Evolutionary conservation across 169 alveolate genomes (phyloP).

Genomic region (Cryptosporidium sp.): DNA sequence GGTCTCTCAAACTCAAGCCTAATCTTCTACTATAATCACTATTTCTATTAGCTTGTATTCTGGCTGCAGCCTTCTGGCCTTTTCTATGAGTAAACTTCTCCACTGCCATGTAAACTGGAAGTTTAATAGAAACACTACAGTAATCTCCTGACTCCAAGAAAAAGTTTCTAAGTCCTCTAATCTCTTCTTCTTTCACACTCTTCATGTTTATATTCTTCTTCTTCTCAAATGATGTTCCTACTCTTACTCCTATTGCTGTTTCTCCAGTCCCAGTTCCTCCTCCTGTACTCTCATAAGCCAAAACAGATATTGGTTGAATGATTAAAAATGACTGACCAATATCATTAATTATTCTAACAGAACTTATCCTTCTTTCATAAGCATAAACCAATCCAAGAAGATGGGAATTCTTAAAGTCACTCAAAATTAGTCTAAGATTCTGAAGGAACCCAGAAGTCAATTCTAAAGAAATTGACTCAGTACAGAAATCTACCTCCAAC

Average conservation of each 20-base stretch:
- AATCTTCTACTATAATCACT: slow-evolving; percentile 21
- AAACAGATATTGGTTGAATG: slow-evolving; percentile 40
- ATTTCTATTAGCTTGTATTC: slow-evolving; percentile 55
- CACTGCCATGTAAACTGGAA: slow-evolving; percentile 71
- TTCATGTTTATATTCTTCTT: background rate
- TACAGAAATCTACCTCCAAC: slow-evolving; percentile 22
- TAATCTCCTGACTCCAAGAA: slow-evolving; percentile 38
- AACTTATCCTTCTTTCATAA: slow-evolving; percentile 37
- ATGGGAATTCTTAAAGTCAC: slow-evolving; percentile 34
- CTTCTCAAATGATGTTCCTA: too few relatives aligned
- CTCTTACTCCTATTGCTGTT: background rate
- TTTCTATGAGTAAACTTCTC: slow-evolving; percentile 69
- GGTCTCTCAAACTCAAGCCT: background rate
- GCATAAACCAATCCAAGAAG: slow-evolving; percentile 58
- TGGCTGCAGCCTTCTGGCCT: slow-evolving; percentile 73
- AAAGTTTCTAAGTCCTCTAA: slow-evolving; percentile 14
- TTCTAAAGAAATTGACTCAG: slow-evolving; percentile 63
- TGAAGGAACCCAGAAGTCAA: slow-evolving; percentile 70
- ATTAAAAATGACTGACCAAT: slow-evolving; percentile 55
- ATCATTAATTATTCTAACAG: slow-evolving; percentile 50
- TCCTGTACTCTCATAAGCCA: background rate
- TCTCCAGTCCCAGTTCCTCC: background rate
- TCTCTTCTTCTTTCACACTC: background rate
- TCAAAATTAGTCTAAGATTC: slow-evolving; percentile 23
- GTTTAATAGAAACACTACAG: slow-evolving; percentile 36